Evolutionary conservation across 2,329 filamentous ascomycete species (phyloP), one percentile per base, ranked within the genome.

Genomic region (Calonectria leucothoes): DNA sequence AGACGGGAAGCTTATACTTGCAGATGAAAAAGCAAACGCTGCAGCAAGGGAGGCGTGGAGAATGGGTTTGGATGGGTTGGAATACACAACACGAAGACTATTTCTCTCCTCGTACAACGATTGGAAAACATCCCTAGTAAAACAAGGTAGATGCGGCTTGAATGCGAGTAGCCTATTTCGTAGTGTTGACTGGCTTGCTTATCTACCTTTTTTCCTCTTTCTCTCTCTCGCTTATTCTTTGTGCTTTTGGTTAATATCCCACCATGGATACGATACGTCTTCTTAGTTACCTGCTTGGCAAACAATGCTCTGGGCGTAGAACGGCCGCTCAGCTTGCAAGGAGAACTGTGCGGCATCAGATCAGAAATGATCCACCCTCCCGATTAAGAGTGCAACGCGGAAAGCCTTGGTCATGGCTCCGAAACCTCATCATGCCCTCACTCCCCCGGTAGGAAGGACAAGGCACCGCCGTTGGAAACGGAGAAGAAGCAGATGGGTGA

Each of bases 11-110:
- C 29, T 66, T 51, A 42, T 31, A 59, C 42, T 23, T 57, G 66
- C 55, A 70, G 45, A 39, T 70, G 57, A 27, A 57, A 66, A 69
- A 68, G 70, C 23, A 42, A 66, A 49, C 23, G 61, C 29, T 35
- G 25, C 15, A 63, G 63, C 37, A 65, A 65, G 48, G 31, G 57
- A 42, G 15, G 42, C 23, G 52, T 25, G 57, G 55, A n/a, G 49
- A 29, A 71, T 20, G 20, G 11, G 31, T 49, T 31, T 27, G 35
- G 35, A 23, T 64, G 29, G 8, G 37, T 45, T 23, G 20, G n/a
- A 23, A 45, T 45, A 45, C 39, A 45, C 39, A 11, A 45, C n/a
- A 11, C 39, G 39, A 20, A 6, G 20, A 17, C 39, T n/a, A 45
- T 45, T 45, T 45, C n/a, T 23, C 17, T 20, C 39, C 37, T 45